Percentiles rank a stretch among this genome's conserved stretches.
phyloP scores from a whole-genome alignment of 305 asterid genomes.

The Ajuga reptans region DNA sequence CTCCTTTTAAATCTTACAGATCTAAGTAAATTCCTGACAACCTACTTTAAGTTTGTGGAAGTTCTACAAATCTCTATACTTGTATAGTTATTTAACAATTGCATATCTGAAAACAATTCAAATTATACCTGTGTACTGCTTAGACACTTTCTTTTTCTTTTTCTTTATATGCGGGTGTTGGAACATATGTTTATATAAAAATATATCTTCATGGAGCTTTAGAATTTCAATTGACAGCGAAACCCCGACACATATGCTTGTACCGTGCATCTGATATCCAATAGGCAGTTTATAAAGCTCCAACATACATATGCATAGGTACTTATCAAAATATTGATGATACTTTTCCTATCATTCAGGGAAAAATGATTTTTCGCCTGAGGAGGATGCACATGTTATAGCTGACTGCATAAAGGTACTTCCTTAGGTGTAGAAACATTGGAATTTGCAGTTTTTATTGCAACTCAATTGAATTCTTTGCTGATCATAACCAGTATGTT shows the following conservation, averaged over 20 bases:
- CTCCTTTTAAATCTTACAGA: background rate
- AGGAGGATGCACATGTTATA: conserved; percentile 94
- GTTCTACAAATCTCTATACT: no score
- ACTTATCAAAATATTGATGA: conserved; percentile 5
- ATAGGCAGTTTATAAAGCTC: conserved; percentile 7
- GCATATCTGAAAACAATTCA: background rate
- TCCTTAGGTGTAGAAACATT: conserved; percentile 23
- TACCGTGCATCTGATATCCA: background rate
- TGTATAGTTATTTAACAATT: no score
- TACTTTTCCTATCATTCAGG: conserved; percentile 42
- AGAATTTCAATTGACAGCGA: background rate
- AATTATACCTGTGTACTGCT: background rate
- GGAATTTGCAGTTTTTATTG: background rate
- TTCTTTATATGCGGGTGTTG: background rate
- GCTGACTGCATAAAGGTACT: conserved; percentile 95
- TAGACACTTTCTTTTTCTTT: background rate
- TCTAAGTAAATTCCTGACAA: no score
- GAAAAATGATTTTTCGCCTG: conserved; percentile 65
- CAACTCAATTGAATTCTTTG: conserved; percentile 21
- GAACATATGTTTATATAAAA: background rate
- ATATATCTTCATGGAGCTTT: conserved; percentile 3
- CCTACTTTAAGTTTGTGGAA: no score
- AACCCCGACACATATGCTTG: background rate
- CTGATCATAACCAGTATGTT: conserved; percentile 53
- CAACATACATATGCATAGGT: background rate